Percentiles rank a stretch among this genome's conserved stretches.
Conservation (phyloP, 2,329 filamentous ascomycete species). For the Westerdykella ornata region DNA sequence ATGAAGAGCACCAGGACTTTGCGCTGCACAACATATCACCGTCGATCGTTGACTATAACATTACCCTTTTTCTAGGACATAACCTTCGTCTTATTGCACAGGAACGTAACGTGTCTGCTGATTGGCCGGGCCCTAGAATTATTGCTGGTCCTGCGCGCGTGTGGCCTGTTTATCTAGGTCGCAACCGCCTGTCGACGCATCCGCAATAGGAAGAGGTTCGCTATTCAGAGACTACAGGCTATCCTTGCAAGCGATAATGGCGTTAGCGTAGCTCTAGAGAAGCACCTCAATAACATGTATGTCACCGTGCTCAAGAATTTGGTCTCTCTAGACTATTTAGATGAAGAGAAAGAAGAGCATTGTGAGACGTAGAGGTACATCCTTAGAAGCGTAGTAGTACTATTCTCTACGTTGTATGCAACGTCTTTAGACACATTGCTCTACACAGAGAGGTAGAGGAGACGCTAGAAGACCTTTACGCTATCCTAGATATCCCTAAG, state of each 20-base stretch:
- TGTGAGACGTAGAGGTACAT: slow-evolving; percentile 10
- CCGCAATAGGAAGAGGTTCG: slow-evolving; percentile 2
- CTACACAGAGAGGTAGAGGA: slow-evolving; percentile 9
- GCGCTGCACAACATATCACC: slow-evolving; percentile 12
- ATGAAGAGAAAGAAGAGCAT: slow-evolving; percentile 12
- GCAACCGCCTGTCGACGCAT: slow-evolving; percentile 22
- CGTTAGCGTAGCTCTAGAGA: slow-evolving; percentile 6
- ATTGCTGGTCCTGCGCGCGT: slow-evolving; percentile 24
- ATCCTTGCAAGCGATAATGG: slow-evolving; percentile 4
- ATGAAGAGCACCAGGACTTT: slow-evolving; percentile 6
- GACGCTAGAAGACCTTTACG: slow-evolving; percentile 29
- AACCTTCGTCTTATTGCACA: background rate
- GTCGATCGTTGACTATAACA: slow-evolving; percentile 12
- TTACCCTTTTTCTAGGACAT: slow-evolving; percentile 8
- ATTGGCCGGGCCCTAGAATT: slow-evolving; percentile 9
- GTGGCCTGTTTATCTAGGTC: slow-evolving; percentile 35
- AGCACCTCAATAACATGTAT: slow-evolving; percentile 14
- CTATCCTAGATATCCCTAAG: slow-evolving; percentile 19
- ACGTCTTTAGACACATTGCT: slow-evolving; percentile 11
- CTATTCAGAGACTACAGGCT: slow-evolving; percentile 5
- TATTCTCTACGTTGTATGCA: slow-evolving; percentile 16
- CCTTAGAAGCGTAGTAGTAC: slow-evolving; percentile 14
- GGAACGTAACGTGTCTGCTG: slow-evolving; percentile 1
- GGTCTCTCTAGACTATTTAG: slow-evolving; percentile 7
- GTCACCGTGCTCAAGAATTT: slow-evolving; percentile 8